Percentiles rank a stretch among this genome's conserved stretches.
Evolutionary conservation across 1,139 yeast genomes (phyloP).

Genomic region (Pneumocystis carinii): DNA sequence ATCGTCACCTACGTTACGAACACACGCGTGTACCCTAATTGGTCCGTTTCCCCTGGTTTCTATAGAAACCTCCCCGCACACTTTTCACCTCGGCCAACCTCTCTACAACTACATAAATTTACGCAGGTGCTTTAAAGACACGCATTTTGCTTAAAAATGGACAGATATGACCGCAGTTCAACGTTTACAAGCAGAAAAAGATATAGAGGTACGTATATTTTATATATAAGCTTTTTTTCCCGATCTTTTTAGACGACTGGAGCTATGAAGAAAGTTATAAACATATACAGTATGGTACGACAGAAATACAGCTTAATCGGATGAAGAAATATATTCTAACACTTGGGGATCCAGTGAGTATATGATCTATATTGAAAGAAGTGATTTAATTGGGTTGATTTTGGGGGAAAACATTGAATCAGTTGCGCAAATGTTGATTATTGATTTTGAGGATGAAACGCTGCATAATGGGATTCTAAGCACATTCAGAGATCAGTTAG

Average conservation of each 20-base stretch:
- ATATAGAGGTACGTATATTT: background rate
- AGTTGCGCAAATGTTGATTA: slow-evolving; percentile 10
- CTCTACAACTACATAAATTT: background rate
- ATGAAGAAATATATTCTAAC: background rate
- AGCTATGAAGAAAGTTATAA: background rate
- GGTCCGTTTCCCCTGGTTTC: no score
- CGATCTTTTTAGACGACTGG: background rate
- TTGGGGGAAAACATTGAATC: slow-evolving; percentile 12
- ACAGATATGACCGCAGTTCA: background rate
- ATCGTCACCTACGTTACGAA: no score
- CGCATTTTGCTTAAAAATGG: background rate
- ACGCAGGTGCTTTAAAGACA: background rate
- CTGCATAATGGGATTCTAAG: slow-evolving; percentile 4
- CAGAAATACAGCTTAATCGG: background rate
- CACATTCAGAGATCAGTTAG: background rate
- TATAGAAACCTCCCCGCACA: no score
- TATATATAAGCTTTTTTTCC: background rate
- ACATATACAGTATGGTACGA: background rate
- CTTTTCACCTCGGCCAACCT: no score
- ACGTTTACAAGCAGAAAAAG: background rate
- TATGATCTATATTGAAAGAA: background rate
- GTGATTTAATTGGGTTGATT: slow-evolving; percentile 1
- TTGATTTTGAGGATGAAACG: slow-evolving; percentile 10
- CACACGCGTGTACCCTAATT: no score
- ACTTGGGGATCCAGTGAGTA: background rate